phyloP scores from a whole-genome alignment of 2,329 filamentous ascomycete species.

The Trichoderma koningii region DNA sequence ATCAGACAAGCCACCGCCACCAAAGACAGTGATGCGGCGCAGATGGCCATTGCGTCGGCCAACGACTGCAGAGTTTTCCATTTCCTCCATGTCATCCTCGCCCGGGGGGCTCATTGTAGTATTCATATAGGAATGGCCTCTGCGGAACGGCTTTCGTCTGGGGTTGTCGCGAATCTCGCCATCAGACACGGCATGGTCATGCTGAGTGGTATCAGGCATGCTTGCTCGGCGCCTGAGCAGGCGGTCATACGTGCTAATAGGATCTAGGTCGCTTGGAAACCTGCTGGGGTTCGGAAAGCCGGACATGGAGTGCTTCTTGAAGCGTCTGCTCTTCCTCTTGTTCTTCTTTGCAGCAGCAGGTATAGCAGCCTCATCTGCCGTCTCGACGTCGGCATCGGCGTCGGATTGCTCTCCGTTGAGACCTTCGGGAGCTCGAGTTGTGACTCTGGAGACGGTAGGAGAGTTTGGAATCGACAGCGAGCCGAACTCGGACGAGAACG shows the following conservation, averaged over 20 bases:
- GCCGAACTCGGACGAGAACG: slow-evolving; percentile 39
- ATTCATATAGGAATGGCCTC: slow-evolving; percentile 61
- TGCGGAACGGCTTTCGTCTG: slow-evolving; percentile 53
- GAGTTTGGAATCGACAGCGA: slow-evolving; percentile 50
- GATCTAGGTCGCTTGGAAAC: slow-evolving; percentile 46
- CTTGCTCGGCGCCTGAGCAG: slow-evolving; percentile 66
- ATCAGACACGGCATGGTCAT: slow-evolving; percentile 69
- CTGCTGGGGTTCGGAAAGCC: slow-evolving; percentile 66
- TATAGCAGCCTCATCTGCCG: slow-evolving; percentile 71
- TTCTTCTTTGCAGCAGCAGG: slow-evolving; percentile 49
- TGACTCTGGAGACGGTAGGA: slow-evolving; percentile 48
- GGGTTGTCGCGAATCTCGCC: slow-evolving; percentile 69
- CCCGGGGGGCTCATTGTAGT: slow-evolving; percentile 49
- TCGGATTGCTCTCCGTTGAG: slow-evolving; percentile 53
- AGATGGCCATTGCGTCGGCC: slow-evolving; percentile 63
- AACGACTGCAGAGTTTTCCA: slow-evolving; percentile 50
- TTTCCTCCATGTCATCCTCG: slow-evolving; percentile 54
- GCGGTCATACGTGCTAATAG: slow-evolving; percentile 46
- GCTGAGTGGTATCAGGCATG: slow-evolving; percentile 61
- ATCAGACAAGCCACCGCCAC: slow-evolving; percentile 65
- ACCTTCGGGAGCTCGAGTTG: slow-evolving; percentile 55
- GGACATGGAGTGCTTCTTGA: slow-evolving; percentile 58
- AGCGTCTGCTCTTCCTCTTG: slow-evolving; percentile 64
- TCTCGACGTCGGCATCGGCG: slow-evolving; percentile 73
- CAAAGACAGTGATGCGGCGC: slow-evolving; percentile 66